A percentile compares a stretch with the other conserved stretches of the same genome.
Conservation (phyloP, 2,329 filamentous ascomycete genomes). For the Pestalotiopsis fici region DNA sequence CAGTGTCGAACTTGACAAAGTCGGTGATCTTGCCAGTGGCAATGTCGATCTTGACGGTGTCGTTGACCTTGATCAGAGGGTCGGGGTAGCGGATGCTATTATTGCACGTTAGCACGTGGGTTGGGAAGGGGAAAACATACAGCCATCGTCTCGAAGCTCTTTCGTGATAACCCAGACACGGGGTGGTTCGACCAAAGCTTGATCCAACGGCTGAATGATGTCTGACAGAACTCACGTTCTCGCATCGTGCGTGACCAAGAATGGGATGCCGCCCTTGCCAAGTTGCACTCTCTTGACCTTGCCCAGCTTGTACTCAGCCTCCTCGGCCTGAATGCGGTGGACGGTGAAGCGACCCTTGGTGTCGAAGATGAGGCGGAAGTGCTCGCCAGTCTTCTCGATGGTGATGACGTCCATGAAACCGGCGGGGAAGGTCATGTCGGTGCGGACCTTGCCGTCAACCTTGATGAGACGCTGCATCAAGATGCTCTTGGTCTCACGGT, state of each 20-base stretch:
- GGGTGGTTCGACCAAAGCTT: conserved; percentile 81
- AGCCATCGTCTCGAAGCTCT: conserved; percentile 51
- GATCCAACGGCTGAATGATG: conserved; percentile 99
- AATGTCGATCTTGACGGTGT: conserved; percentile 99
- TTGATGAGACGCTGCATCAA: conserved; percentile 99
- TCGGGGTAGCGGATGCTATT: conserved; percentile 98
- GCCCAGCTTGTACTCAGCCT: conserved; percentile 99
- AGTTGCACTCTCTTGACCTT: conserved; percentile 99
- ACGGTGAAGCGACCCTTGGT: conserved; percentile 99
- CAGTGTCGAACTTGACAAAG: conserved; percentile 98
- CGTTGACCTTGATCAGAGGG: conserved; percentile 98
- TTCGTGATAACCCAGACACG: conserved; percentile 20
- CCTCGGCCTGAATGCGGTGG: conserved; percentile 97
- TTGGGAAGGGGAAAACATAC: conserved; percentile 43
- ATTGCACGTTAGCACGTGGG: conserved; percentile 39
- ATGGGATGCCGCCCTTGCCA: conserved; percentile 99
- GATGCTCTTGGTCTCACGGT: conserved; percentile 95
- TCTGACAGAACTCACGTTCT: conserved; percentile 98
- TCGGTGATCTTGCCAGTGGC: conserved; percentile 96
- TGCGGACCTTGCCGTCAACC: conserved; percentile 99
- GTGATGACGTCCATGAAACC: conserved; percentile 99
- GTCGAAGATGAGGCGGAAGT: conserved; percentile 99
- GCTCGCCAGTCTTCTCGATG: conserved; percentile 99
- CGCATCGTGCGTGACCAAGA: conserved; percentile 99
- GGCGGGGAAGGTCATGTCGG: conserved; percentile 94